Evolutionary conservation across 257 asterid species (phyloP), one percentile per base, ranked within the genome.

Genomic region (Fraxinus cuspidata): DNA sequence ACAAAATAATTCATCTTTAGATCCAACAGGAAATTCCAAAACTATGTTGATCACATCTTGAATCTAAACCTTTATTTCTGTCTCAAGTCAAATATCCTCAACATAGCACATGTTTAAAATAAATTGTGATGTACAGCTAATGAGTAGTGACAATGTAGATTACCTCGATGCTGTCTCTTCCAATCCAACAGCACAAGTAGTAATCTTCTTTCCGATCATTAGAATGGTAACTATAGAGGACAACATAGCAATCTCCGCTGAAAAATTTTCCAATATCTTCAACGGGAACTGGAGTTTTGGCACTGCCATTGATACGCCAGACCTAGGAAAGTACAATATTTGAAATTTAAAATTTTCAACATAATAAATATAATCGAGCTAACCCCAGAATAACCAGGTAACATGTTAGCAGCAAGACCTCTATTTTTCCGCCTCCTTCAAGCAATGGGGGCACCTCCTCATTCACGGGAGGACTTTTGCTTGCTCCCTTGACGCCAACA

Each of bases 111-210:
- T 8, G 13, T 8, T 38, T 9, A 8, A 8, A 13, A 38, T 38
- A 42, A 47, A 10, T 11, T 73, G 27, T 75, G 28, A 53, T 34
- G 44, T 42, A 79, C 9, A 49, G 74, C 66, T 71, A 77, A 73
- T 18, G 16, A 42, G 51, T 11, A 42, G 51, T 42, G 34, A 40
- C 66, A 69, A 78, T 18, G 68, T 60, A 47, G 44, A 60, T 71
- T 88, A 96, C 99, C 99, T 96, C 94, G 77, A 90, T 80, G 83
- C 99, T 93, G 83, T 96, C 99, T 87, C 92, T 96, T 38, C 99
- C 99, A 74, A 93, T 86, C 99, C 99, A 96, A 84, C 81, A 88
- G 82, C 96, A 89, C 86, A 96, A 87, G 89, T 88, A 96, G 80
- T 86, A 88, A 80, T 96, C 99, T 74, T 96, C 99, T 87, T 91